A percentile compares a stretch with the other conserved stretches of the same genome.
These are phyloP conservation scores for Cladosporium oxysporum DNA, from an alignment of 2,329 filamentous ascomycete species.

Conservation along the genomic window DNA sequence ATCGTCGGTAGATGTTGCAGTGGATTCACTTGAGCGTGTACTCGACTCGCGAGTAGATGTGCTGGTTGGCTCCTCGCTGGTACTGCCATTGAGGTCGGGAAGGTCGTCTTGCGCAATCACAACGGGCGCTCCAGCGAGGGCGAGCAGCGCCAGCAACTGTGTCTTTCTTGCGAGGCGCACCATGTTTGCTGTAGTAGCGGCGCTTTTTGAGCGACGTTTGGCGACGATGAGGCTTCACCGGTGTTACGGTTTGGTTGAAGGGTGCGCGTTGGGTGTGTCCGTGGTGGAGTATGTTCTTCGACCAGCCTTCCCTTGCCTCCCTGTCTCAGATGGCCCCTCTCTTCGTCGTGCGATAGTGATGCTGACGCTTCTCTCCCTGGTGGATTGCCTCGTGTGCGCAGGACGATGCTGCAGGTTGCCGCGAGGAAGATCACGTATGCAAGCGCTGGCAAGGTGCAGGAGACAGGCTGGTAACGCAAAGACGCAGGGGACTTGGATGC, in stretches of 20 bases:
- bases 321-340: not conserved
- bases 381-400: not conserved
- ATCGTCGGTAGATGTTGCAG: constrained; percentile 30
- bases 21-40: constrained; percentile 27
- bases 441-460: constrained; percentile 10
- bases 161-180: constrained; percentile 13
- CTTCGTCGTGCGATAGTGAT: not conserved
- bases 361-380: too few relatives aligned
- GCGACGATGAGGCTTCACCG: not conserved
- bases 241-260: constrained; percentile 1
- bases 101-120: constrained; percentile 32
- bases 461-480: constrained; percentile 9
- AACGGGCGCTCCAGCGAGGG: constrained; percentile 28
- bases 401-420: constrained; percentile 6
- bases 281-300: not conserved
- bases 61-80: constrained; percentile 27
- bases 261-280: not conserved
- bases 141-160: constrained; percentile 26
- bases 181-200: constrained; percentile 1
- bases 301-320: constrained; percentile 14
- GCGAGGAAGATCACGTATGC: constrained; percentile 5
- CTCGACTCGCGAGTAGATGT: constrained; percentile 25
- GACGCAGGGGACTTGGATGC: constrained; percentile 14
- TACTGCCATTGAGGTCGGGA: constrained; percentile 30
- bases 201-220: constrained; percentile 8